A percentile compares a stretch with the other conserved stretches of the same genome.
phyloP scores from a whole-genome alignment of 2,329 filamentous ascomycete species.

The Aspergillus phoenicis region DNA sequence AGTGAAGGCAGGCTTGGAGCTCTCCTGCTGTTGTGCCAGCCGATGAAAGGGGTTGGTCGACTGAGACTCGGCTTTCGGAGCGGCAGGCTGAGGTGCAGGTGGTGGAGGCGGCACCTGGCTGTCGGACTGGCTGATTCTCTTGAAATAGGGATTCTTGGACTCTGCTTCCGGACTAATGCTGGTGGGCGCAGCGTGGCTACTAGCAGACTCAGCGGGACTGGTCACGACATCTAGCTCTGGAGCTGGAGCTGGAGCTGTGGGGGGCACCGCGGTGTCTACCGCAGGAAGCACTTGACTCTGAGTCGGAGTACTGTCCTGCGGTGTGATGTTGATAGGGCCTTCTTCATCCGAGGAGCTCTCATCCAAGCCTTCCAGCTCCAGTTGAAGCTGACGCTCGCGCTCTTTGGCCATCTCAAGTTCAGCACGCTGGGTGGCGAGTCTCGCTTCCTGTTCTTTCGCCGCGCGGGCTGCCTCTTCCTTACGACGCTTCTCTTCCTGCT shows the following conservation, averaged over 20 bases:
- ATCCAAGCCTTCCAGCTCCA: constrained; percentile 78
- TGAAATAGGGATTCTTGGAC: constrained; percentile 94
- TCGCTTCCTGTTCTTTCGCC: constrained; percentile 83
- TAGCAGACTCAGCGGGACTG: constrained; percentile 52
- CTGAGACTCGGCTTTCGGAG: constrained; percentile 53
- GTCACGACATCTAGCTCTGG: constrained; percentile 55
- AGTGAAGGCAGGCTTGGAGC: constrained; percentile 54
- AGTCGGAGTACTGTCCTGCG: constrained; percentile 61
- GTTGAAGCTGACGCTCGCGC: constrained; percentile 84
- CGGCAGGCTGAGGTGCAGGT: constrained; percentile 46
- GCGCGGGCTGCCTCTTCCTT: constrained; percentile 87
- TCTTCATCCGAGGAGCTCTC: constrained; percentile 81
- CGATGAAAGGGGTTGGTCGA: constrained; percentile 98
- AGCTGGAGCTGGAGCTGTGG: constrained; percentile 25
- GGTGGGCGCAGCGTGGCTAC: constrained; percentile 54
- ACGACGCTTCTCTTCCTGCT: constrained; percentile 90
- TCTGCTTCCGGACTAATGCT: constrained; percentile 67
- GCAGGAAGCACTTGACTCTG: constrained; percentile 57
- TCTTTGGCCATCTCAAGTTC: constrained; percentile 91
- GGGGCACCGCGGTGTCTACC: constrained; percentile 33
- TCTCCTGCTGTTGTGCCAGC: constrained; percentile 67
- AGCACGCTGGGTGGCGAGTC: constrained; percentile 79
- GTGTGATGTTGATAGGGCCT: constrained; percentile 69
- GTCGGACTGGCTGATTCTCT: constrained; percentile 76
- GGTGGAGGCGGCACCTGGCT: constrained; percentile 51